Percentiles rank a stretch among this genome's conserved stretches.
These are phyloP conservation scores for Cetradonia linearis DNA, from an alignment of 495 filamentous ascomycete genomes.

Conservation along the genomic window DNA sequence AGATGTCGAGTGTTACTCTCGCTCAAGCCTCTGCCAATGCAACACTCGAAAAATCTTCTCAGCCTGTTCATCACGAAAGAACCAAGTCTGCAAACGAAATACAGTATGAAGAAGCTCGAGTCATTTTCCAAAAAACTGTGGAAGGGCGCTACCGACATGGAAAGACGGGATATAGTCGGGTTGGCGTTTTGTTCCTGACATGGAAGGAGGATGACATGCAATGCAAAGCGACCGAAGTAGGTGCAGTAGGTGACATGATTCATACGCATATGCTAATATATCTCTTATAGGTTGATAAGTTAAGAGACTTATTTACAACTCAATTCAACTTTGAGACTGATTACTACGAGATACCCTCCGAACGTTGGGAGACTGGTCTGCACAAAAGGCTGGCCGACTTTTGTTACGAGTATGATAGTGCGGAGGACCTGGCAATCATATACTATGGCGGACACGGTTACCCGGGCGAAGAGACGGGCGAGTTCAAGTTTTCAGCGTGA, in stretches of 20 bases:
- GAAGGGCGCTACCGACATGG: constrained; percentile 22
- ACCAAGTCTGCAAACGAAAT: neutral
- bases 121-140: constrained; percentile 24
- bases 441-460: constrained; percentile 28
- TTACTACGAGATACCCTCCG: constrained; percentile 24
- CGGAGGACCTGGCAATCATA: constrained; percentile 24
- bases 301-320: constrained; percentile 17
- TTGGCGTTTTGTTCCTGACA: constrained; percentile 42
- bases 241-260: neutral
- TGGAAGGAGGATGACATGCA: constrained; percentile 47
- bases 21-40: neutral
- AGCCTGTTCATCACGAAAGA: neutral
- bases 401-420: constrained; percentile 22
- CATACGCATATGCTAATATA: neutral
- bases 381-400: constrained; percentile 21
- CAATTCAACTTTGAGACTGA: constrained; percentile 24
- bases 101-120: constrained; percentile 17
- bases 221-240: constrained; percentile 24
- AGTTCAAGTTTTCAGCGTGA: constrained; percentile 26
- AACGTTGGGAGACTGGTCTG: constrained; percentile 21
- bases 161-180: constrained; percentile 37
- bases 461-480: constrained; percentile 17
- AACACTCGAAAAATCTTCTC: neutral
- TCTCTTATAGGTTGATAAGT: constrained; percentile 16
- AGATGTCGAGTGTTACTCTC: neutral